phyloP scores from a whole-genome alignment of 352 stramenopile genomes.

The Hyphochytrium catenoides region DNA sequence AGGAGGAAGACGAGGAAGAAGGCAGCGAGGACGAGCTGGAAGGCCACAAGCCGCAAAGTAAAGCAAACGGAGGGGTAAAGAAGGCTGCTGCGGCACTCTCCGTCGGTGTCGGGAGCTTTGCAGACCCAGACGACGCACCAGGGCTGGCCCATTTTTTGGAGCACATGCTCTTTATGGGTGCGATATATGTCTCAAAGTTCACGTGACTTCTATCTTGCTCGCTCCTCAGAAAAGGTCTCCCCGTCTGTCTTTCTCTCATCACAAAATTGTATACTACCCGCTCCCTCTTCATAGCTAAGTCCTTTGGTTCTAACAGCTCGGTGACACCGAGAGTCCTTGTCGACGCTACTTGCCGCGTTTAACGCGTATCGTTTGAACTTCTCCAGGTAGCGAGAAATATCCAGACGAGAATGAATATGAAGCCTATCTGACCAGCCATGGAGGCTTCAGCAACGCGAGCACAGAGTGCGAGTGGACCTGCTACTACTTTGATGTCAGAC shows the following conservation, averaged over 20 bases:
- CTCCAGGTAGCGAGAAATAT: slow-evolving; percentile 55
- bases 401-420: slow-evolving; percentile 80
- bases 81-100: slow-evolving; percentile 30
- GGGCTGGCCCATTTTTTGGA: slow-evolving; percentile 74
- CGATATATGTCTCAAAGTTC: slow-evolving; percentile 2
- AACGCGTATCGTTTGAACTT: too few relatives aligned
- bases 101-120: slow-evolving; percentile 36
- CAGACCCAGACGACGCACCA: slow-evolving; percentile 30
- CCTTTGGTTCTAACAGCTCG: too few relatives aligned
- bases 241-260: background rate
- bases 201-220: background rate
- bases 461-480: slow-evolving; percentile 75
- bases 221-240: background rate
- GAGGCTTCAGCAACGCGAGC: slow-evolving; percentile 69
- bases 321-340: too few relatives aligned
- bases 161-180: slow-evolving; percentile 90
- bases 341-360: too few relatives aligned
- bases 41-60: slow-evolving; percentile 6
- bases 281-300: too few relatives aligned
- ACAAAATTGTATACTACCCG: too few relatives aligned
- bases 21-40: slow-evolving; percentile 19
- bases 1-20: slow-evolving; percentile 11
- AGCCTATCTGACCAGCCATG: slow-evolving; percentile 53
- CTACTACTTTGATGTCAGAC: slow-evolving; percentile 76
- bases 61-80: slow-evolving; percentile 6